Evolutionary conservation across 495 filamentous ascomycete species (phyloP).

Genomic region (Aspergillus bridgeri): DNA sequence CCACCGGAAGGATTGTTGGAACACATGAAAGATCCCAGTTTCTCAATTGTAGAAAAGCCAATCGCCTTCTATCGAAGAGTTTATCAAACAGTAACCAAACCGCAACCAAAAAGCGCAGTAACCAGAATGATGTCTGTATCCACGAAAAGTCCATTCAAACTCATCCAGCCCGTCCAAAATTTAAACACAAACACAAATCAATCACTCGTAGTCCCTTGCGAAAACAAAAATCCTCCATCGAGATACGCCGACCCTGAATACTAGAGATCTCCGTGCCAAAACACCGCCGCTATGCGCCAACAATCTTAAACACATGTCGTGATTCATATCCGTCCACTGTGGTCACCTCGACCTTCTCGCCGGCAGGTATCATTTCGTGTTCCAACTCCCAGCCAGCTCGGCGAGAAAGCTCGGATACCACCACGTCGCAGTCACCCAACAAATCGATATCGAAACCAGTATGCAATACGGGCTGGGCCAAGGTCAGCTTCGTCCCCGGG

Average conservation of each 20-base stretch:
- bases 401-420: conserved; percentile 85
- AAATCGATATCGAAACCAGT: conserved; percentile 95
- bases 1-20: background rate
- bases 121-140: background rate
- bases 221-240: conserved; percentile 17
- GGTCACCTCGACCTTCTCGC: conserved; percentile 56
- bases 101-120: conserved; percentile 10
- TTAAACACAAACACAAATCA: background rate
- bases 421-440: conserved; percentile 87
- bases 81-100: conserved; percentile 7
- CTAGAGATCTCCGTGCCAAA: conserved; percentile 27
- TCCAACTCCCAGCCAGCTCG: conserved; percentile 80
- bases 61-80: background rate
- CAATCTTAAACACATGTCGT: conserved; percentile 59
- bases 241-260: conserved; percentile 27
- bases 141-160: background rate
- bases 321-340: conserved; percentile 61
- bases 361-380: conserved; percentile 80
- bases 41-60: background rate
- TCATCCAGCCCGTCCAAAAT: background rate
- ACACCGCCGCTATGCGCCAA: conserved; percentile 47
- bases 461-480: conserved; percentile 66
- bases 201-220: conserved; percentile 5
- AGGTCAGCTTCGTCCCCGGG: conserved; percentile 5
- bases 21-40: conserved; percentile 3